Evolutionary conservation across 768 basidiomycete genomes (phyloP).

Genomic region (Antrodiella citrinella): DNA sequence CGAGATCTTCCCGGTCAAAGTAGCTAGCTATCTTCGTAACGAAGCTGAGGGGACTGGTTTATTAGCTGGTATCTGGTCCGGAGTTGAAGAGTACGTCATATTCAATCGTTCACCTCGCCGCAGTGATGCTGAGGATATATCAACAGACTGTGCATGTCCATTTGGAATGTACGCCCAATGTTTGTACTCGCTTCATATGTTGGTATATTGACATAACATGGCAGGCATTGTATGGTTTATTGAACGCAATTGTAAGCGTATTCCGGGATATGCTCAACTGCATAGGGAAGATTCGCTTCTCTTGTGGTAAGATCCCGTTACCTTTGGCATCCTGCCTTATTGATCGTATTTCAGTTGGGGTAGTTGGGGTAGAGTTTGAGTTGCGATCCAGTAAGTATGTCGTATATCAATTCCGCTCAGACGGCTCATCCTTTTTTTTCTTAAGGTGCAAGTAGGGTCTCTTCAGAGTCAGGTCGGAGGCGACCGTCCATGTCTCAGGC

Average conservation of each 20-base stretch:
- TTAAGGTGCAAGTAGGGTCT: not conserved
- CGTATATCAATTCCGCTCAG: not conserved
- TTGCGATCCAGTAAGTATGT: not conserved
- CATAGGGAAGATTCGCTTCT: conserved; percentile 17
- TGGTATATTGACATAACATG: not conserved
- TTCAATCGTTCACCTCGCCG: not conserved
- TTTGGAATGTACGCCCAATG: conserved; percentile 16
- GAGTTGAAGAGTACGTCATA: conserved; percentile 17
- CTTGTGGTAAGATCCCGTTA: conserved; percentile 9
- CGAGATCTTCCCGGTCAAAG: conserved; percentile 21
- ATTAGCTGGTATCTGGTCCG: conserved; percentile 16
- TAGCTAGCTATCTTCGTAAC: conserved; percentile 17
- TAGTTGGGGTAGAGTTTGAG: not conserved
- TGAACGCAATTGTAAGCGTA: conserved; percentile 14
- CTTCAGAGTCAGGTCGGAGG: not conserved
- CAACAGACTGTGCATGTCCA: conserved; percentile 19
- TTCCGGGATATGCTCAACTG: conserved; percentile 18
- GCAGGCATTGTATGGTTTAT: conserved; percentile 14
- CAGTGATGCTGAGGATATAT: too few species aligned
- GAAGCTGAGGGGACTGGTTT: conserved; percentile 18
- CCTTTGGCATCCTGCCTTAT: not conserved
- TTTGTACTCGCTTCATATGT: not conserved
- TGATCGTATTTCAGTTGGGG: not conserved
- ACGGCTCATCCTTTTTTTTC: not conserved
- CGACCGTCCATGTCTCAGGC: not conserved